Evolutionary conservation across 306 rosid genomes (phyloP), one percentile per base, ranked within the genome.

Genomic region (Astragalus glycyphyllos): DNA sequence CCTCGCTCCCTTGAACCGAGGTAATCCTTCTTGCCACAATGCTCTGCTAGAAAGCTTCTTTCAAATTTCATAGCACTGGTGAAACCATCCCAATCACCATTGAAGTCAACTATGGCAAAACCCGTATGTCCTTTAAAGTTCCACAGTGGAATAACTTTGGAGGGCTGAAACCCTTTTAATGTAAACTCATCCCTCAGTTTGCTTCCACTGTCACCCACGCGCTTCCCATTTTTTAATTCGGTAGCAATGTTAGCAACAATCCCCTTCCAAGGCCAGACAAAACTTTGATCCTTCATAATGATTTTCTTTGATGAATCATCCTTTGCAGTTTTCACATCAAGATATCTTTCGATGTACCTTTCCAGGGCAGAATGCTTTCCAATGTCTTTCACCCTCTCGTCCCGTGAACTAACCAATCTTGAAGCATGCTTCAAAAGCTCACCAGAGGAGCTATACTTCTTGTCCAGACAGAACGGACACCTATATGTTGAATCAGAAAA

Each of bases 261-360:
- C 2, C 90, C 96, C 88, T 73, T 72, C 85, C 88, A 84, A 48
- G 91, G 91, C 77, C 88, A 88, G 53, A 88, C 97, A 84, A 86
- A 84, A 17, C 66, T 8, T 12, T 84, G 82, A 44, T 79, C 79
- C 8, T 81, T 26, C 3, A 4, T 20, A 20, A 20, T 20, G 2
- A 20, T 2, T 20, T 20, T 20, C 1, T 20, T 20, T 20, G 23
- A 20, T 20, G 23, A 20, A 20, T 20, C 77, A 7, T 10, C 66
- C n/a, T 15, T 61, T 11, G 4, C 49, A 38, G 5, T 31, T 0
- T 35, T 34, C 10, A 35, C 65, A 58, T 4, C 45, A 7, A 11
- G 3, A 38, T 29, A 40, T 14, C 38, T 89, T 14, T 77, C 62
- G 1, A 88, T 72, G 32, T 93, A 88, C 11, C 40, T 58, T 58